Evolutionary conservation across 306 rosid genomes (phyloP).

Genomic region (Neltuma alba): DNA sequence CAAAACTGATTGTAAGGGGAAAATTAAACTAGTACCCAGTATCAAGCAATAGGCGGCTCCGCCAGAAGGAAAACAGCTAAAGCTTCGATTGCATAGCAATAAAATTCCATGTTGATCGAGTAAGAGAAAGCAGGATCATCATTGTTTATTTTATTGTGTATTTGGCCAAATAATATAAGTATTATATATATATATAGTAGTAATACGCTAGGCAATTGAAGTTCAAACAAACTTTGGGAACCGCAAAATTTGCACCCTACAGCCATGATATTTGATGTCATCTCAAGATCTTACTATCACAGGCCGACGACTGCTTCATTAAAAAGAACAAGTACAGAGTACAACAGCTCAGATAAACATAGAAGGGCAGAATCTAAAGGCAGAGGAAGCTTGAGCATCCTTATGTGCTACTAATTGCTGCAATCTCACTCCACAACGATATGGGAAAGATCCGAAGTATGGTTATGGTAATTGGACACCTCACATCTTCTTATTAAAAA

Average conservation of each 20-base stretch:
- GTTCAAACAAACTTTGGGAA: neutral
- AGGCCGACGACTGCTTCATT: neutral
- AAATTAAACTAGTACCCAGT: neutral
- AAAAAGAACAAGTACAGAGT: neutral
- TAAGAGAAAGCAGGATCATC: too few species aligned
- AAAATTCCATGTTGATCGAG: too few species aligned
- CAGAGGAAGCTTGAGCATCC: neutral
- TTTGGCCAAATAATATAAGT: too few species aligned
- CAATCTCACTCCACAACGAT: neutral
- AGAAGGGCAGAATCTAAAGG: neutral
- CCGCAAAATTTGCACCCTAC: neutral
- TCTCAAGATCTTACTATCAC: neutral
- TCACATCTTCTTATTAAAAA: neutral
- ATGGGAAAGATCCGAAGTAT: neutral
- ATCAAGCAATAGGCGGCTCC: neutral
- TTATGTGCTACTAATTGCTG: neutral
- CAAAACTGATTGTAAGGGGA: too few species aligned
- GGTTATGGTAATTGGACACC: neutral
- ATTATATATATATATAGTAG: too few species aligned
- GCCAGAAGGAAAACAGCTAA: neutral
- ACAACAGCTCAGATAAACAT: neutral
- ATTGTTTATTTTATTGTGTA: too few species aligned
- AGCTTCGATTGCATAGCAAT: too few species aligned
- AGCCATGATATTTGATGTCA: neutral
- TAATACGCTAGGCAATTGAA: neutral